Base-by-base conservation (phyloP, 2,329 filamentous ascomycete species). In the Colletotrichum caudatum region DNA sequence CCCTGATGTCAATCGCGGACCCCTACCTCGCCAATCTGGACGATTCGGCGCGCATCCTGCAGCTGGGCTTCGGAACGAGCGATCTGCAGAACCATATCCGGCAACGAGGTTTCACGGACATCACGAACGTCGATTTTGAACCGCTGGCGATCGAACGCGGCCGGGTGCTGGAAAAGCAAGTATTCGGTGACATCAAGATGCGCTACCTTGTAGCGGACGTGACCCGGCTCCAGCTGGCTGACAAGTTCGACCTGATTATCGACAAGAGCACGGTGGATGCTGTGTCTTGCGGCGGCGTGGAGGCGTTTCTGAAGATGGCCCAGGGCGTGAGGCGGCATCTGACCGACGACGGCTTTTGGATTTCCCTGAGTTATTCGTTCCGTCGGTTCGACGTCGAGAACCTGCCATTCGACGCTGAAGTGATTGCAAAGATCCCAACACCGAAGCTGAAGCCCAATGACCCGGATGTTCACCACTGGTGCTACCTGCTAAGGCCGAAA, bases 201-300 rank as follows among this genome's bases (percentile, higher is more conserved):
- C 76, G 77, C 33, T 87, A 87, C 66, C 73, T 76, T 6, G 81
- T 85, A 1, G 83, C 81, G 3, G 85, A 87, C 68, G 84, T 78
- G n/a, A 87, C 84, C 1, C 78, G 78, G 61, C 77, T 86, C 1
- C 59, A 51, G 0, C 33, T 69, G 9, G 69, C 76, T 50, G 64
- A 68, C 23, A 74, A 74, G 18, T 87, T 82, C 54, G 79, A 85
- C 62, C 75, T 87, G 5, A 79, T 85, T 4, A 69, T 87, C 18
- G 86, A 88, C 74, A 87, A 87, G 75, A 83, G 84, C 76, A 86
- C 85, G 0, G 82, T 76, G 5, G 86, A 87, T 56, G 85, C 85
- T 2, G 77, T 87, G 5, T 81, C 85, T 0, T 87, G 85, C 54
- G 84, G 80, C 18, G 85, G 83, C 7, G 78, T 78, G 4, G 78